Evolutionary conservation across 139 green algal genomes (phyloP).

Genomic region (Chlamydomonas asymmetrica): DNA sequence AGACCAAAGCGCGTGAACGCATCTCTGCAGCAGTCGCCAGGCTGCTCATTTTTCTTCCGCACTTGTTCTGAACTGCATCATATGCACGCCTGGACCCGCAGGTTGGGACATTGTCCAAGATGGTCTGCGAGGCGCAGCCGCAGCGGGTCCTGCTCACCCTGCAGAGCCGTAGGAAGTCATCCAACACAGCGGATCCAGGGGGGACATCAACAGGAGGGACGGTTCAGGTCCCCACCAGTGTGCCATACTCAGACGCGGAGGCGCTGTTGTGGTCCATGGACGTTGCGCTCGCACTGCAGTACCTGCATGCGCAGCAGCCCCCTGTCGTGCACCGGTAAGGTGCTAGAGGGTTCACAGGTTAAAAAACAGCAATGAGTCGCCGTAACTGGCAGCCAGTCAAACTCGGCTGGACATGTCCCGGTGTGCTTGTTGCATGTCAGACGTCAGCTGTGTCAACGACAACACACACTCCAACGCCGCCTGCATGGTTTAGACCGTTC

Average conservation of each 20-base stretch:
- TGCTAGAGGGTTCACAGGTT: too few species aligned
- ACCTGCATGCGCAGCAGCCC: slow-evolving; percentile 23
- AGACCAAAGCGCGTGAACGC: background rate
- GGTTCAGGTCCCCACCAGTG: background rate
- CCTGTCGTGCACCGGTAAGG: slow-evolving; percentile 18
- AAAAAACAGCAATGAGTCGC: too few species aligned
- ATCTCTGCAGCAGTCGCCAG: background rate
- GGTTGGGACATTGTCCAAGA: background rate
- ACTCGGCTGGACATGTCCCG: too few species aligned
- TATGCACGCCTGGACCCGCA: too few species aligned
- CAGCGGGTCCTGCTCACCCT: background rate
- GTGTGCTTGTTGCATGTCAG: too few species aligned
- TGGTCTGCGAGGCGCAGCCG: background rate
- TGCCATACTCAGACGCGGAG: slow-evolving; percentile 24
- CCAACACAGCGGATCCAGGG: background rate
- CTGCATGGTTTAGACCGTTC: too few species aligned
- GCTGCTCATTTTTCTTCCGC: background rate
- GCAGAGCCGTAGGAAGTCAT: background rate
- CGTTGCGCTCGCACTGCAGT: slow-evolving; percentile 24
- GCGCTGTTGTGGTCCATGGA: slow-evolving; percentile 28
- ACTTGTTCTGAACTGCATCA: too few species aligned
- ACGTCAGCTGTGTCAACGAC: too few species aligned
- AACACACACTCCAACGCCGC: too few species aligned
- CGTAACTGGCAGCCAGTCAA: too few species aligned
- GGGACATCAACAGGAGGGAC: background rate